phyloP scores from a whole-genome alignment of 257 asterid species.

The Henckelia pumila region DNA sequence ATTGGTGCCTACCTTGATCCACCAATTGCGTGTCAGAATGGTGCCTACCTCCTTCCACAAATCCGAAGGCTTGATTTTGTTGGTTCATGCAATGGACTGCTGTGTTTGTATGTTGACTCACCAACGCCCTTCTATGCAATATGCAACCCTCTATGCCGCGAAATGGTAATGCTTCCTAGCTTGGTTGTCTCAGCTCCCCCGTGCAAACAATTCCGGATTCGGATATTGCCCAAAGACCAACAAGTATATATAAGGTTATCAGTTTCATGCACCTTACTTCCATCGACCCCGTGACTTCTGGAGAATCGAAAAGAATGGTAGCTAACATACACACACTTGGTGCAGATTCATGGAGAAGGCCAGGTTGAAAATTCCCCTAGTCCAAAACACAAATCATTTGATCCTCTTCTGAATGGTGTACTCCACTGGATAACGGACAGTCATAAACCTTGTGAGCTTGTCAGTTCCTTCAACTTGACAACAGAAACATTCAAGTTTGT shows the following conservation, averaged over 20 bases:
- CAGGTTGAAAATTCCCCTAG: slow-evolving; percentile 29
- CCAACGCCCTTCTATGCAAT: slow-evolving; percentile 34
- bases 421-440: slow-evolving; percentile 47
- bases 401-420: slow-evolving; percentile 41
- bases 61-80: slow-evolving; percentile 28
- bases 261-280: slow-evolving; percentile 34
- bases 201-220: slow-evolving; percentile 35
- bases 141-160: slow-evolving; percentile 49
- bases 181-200: slow-evolving; percentile 18
- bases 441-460: slow-evolving; percentile 38
- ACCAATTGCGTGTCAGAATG: no score
- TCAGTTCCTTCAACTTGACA: slow-evolving; percentile 45
- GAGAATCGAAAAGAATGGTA: slow-evolving; percentile 17
- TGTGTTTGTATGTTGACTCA: slow-evolving; percentile 35
- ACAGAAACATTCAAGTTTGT: slow-evolving; percentile 34
- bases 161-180: slow-evolving; percentile 29
- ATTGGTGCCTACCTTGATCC: no score
- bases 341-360: slow-evolving; percentile 49
- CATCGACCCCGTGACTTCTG: slow-evolving; percentile 12
- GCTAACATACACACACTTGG: slow-evolving; percentile 48
- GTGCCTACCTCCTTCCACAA: no score
- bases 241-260: slow-evolving; percentile 49
- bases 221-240: slow-evolving; percentile 42
- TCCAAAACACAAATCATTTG: slow-evolving; percentile 39
- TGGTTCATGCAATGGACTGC: slow-evolving; percentile 56